Base-by-base conservation (phyloP, 345 rosid species). In the Citrus mangshanensis region DNA sequence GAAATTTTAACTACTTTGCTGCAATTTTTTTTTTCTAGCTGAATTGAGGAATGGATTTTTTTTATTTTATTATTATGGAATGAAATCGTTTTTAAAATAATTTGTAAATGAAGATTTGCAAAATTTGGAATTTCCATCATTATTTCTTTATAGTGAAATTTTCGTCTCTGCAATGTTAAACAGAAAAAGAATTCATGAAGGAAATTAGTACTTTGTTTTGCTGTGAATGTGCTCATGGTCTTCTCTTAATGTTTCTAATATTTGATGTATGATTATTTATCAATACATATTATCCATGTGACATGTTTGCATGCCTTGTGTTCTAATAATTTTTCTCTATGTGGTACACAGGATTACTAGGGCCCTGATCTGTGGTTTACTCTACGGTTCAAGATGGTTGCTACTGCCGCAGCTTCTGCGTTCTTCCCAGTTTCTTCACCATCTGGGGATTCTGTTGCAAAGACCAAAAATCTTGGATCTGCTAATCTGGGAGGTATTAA, bases 371-470 rank as follows among this genome's bases (percentile, higher is more conserved):
- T 8, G 71, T 61, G 25, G 18, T 67, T 65, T 14, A 2, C 38
- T 68, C 24, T 74, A 22, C 76, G 56, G 24, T 58, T 67, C 83
- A 85, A 71, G 82, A 95, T 94, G 98, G 97, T 87, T 83, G 93
- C 97, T 32, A 77, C 89, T 32, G 87, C 94, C 79, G 95, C 98
- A 76, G 77, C 97, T 49, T 87, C 94, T 7, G 85, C 98, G 0
- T 89, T 94, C 83, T 91, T 93, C 80, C 86, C 90, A 0, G 88
- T 89, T 73, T 83, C 93, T 67, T 84, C 91, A 49, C 67, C 88
- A 0, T 85, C 93, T 2, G 80, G 88, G 22, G 97, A 91, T 77
- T 62, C 86, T 72, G 85, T 79, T 76, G 80, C 85, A 5, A 94
- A 88, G 75, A 68, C 79, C 65, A 81, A 80, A 85, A 92, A 89